Evolutionary conservation across 495 filamentous ascomycete species (phyloP).

Genomic region (Aspergillus sclerotiicarbonarius): DNA sequence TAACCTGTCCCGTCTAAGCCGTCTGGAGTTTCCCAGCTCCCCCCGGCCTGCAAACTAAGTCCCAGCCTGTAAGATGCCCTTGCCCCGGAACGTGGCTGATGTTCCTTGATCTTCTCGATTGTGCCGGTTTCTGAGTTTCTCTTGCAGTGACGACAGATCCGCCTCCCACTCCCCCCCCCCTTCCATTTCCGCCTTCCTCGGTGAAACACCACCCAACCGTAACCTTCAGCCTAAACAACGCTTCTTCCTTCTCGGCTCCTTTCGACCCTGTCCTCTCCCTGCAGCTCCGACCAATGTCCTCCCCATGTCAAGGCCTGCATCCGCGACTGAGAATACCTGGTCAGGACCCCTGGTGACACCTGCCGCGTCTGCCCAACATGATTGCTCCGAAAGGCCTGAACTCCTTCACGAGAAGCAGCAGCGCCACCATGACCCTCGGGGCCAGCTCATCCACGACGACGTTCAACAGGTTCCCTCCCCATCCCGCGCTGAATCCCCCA

Average conservation of each 20-base stretch:
- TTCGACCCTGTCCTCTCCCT: conserved; percentile 32
- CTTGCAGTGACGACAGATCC: conserved; percentile 22
- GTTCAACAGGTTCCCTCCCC: conserved; percentile 33
- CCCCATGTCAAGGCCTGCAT: conserved; percentile 55
- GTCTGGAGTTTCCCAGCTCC: conserved; percentile 8
- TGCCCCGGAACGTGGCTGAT: conserved; percentile 33
- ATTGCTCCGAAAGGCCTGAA: conserved; percentile 39
- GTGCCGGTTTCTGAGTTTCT: conserved; percentile 14
- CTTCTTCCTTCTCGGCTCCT: conserved; percentile 24
- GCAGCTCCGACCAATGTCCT: conserved; percentile 51
- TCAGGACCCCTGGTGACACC: conserved; percentile 51
- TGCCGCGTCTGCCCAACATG: conserved; percentile 47
- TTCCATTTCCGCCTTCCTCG: conserved; percentile 14
- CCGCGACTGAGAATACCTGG: conserved; percentile 47
- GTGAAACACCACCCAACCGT: conserved; percentile 21
- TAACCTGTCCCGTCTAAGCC: conserved; percentile 10
- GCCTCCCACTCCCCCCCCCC: conserved; percentile 18
- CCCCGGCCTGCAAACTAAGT: too few species aligned
- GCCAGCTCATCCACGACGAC: conserved; percentile 35
- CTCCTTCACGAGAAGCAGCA: conserved; percentile 40
- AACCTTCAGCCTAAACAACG: conserved; percentile 15
- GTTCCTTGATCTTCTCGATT: conserved; percentile 24
- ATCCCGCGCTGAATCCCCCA: conserved; percentile 43
- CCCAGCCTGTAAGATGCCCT: conserved; percentile 37
- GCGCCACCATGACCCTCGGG: conserved; percentile 35